Conservation (phyloP, 805 yeast species). For the Ogataea trehalophila region DNA sequence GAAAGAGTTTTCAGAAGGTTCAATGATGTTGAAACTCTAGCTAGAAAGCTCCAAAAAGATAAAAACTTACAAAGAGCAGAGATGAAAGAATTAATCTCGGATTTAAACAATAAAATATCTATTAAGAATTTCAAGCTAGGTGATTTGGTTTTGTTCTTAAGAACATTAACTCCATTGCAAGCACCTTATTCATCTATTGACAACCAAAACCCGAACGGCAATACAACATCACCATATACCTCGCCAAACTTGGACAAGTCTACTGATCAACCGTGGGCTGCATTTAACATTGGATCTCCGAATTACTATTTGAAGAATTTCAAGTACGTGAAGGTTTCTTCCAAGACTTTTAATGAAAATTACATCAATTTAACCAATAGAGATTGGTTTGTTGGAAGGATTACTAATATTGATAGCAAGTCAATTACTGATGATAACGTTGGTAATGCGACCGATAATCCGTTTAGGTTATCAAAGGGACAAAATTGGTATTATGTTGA, state of each 20-base stretch:
- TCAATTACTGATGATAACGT: constrained; percentile 43
- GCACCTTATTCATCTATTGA: not conserved
- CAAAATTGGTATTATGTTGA: constrained; percentile 59
- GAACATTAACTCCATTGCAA: constrained; percentile 42
- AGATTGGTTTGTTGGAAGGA: constrained; percentile 83
- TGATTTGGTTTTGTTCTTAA: constrained; percentile 81
- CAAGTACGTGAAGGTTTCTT: constrained; percentile 1
- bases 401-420: constrained; percentile 51
- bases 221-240: not conserved
- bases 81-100: constrained; percentile 32
- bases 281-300: constrained; percentile 84
- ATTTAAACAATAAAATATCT: constrained; percentile 50
- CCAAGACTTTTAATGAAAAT: constrained; percentile 5
- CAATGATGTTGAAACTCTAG: constrained; percentile 83
- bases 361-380: constrained; percentile 34
- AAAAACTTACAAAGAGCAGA: constrained; percentile 49
- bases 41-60: constrained; percentile 78
- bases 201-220: not conserved
- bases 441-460: constrained; percentile 42
- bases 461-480: constrained; percentile 61
- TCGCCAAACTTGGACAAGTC: not conserved
- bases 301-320: constrained; percentile 65
- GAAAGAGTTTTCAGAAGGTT: constrained; percentile 62
- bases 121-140: constrained; percentile 62
- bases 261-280: constrained; percentile 75